Percentiles rank a stretch among this genome's conserved stretches.
Conservation (phyloP, 2,329 filamentous ascomycete genomes). For the Cryphonectria carpinicola region DNA sequence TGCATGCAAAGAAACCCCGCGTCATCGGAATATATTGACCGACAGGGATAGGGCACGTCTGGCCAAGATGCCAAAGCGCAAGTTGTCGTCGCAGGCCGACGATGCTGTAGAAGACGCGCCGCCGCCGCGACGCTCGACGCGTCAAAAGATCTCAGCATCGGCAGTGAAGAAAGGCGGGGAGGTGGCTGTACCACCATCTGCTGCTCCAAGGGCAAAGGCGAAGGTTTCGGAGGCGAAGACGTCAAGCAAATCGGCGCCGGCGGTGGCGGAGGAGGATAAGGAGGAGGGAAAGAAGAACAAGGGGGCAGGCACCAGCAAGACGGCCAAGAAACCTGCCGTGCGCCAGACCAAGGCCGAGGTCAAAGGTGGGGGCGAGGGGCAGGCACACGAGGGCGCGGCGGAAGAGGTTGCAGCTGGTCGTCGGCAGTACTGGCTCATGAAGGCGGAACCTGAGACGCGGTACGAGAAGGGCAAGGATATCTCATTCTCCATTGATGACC, state of each 20-base stretch:
- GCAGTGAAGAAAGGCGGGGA: not conserved
- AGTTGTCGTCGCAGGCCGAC: constrained; percentile 13
- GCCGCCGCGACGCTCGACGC: constrained; percentile 26
- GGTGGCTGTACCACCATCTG: not conserved
- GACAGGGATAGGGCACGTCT: not conserved
- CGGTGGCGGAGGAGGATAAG: too few relatives aligned
- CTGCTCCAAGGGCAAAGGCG: not conserved
- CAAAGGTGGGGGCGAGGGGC: not conserved
- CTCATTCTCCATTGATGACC: constrained; percentile 91
- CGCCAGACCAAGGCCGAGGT: not conserved
- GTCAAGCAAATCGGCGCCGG: not conserved
- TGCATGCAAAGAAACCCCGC: not conserved
- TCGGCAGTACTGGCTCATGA: constrained; percentile 75
- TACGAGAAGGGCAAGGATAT: constrained; percentile 87
- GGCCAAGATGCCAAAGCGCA: constrained; percentile 23
- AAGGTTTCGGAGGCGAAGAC: not conserved
- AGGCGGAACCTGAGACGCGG: constrained; percentile 85
- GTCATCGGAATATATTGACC: not conserved
- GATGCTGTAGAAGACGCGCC: constrained; percentile 14
- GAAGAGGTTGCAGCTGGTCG: not conserved
- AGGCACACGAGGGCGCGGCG: not conserved
- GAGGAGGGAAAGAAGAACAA: not conserved
- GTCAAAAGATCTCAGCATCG: constrained; percentile 22
- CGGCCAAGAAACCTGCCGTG: not conserved
- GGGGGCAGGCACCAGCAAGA: not conserved